These are phyloP conservation scores for Betula pendula DNA, from an alignment of 306 rosid species.

Conservation along the genomic window DNA sequence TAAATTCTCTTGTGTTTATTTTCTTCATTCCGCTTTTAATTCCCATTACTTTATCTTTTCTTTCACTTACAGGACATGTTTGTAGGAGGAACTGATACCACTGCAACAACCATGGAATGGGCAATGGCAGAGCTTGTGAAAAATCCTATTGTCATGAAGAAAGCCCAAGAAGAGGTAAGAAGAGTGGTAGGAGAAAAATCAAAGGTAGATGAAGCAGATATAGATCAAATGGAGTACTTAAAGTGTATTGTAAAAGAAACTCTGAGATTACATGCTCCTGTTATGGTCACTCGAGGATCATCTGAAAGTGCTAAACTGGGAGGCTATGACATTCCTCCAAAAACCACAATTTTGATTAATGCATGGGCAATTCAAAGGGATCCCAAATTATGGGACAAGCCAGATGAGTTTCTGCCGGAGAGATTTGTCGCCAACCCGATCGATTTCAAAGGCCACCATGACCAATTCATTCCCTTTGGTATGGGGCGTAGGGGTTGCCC, in stretches of 20 bases:
- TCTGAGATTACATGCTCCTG: slow-evolving; percentile 50
- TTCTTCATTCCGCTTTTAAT: no score
- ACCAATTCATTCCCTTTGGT: slow-evolving; percentile 21
- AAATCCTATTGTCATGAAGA: slow-evolving; percentile 48
- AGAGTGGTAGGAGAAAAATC: slow-evolving; percentile 38
- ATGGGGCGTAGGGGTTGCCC: slow-evolving; percentile 33
- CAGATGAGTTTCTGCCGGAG: slow-evolving; percentile 41
- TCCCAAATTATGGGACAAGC: slow-evolving; percentile 34
- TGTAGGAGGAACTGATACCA: slow-evolving; percentile 43
- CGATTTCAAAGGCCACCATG: slow-evolving; percentile 37
- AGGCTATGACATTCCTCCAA: slow-evolving; percentile 41
- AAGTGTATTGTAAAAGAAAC: slow-evolving; percentile 48
- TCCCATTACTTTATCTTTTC: no score
- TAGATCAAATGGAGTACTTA: slow-evolving; percentile 49
- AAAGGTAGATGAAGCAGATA: slow-evolving; percentile 35
- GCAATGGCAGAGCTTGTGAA: slow-evolving; percentile 44
- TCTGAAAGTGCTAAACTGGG: slow-evolving; percentile 8
- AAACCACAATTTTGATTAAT: slow-evolving; percentile 41
- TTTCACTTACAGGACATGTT: slow-evolving; percentile 73
- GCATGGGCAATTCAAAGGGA: slow-evolving; percentile 51
- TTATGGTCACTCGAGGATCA: slow-evolving; percentile 37
- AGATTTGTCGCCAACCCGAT: slow-evolving; percentile 20
- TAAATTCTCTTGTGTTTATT: no score
- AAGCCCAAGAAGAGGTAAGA: slow-evolving; percentile 60
- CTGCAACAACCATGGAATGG: slow-evolving; percentile 45